A percentile compares a stretch with the other conserved stretches of the same genome.
phyloP scores from a whole-genome alignment of 2,329 filamentous ascomycete species.

The Aspergillus pseudoviridinutans region DNA sequence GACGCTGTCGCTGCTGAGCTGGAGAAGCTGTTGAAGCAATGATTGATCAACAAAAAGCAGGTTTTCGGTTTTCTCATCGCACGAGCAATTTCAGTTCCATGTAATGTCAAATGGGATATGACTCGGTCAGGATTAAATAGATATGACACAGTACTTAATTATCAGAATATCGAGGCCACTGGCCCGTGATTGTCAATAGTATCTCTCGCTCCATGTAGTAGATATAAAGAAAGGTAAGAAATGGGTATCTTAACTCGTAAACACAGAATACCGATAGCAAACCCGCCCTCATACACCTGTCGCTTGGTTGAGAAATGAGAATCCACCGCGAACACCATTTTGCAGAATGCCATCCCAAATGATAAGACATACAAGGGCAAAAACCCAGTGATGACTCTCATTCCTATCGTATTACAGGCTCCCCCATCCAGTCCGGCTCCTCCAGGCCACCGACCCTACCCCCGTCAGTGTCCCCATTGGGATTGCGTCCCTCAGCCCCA shows the following conservation, averaged over 20 bases:
- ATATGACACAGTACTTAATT: background rate
- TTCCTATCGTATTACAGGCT: constrained; percentile 43
- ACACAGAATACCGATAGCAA: background rate
- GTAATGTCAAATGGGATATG: constrained; percentile 20
- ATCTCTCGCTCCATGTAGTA: background rate
- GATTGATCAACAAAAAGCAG: background rate
- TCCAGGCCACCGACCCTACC: constrained; percentile 30
- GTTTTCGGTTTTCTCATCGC: background rate
- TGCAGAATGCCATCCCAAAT: background rate
- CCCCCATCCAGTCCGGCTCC: constrained; percentile 49
- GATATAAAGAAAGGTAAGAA: constrained; percentile 5
- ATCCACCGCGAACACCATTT: background rate
- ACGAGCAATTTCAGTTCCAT: background rate
- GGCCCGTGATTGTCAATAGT: background rate
- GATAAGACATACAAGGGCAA: background rate
- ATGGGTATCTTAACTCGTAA: constrained; percentile 7
- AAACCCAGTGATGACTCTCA: background rate
- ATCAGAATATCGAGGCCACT: background rate
- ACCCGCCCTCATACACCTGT: background rate
- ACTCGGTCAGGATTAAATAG: constrained; percentile 14
- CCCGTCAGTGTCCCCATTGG: constrained; percentile 23
- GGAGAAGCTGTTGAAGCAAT: constrained; percentile 59
- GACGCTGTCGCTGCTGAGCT: constrained; percentile 77
- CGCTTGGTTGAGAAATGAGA: background rate
- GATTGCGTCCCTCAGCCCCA: constrained; percentile 15